These are phyloP conservation scores for Arthrobotrys megalospora DNA, from an alignment of 2,329 filamentous ascomycete genomes.

Conservation along the genomic window DNA sequence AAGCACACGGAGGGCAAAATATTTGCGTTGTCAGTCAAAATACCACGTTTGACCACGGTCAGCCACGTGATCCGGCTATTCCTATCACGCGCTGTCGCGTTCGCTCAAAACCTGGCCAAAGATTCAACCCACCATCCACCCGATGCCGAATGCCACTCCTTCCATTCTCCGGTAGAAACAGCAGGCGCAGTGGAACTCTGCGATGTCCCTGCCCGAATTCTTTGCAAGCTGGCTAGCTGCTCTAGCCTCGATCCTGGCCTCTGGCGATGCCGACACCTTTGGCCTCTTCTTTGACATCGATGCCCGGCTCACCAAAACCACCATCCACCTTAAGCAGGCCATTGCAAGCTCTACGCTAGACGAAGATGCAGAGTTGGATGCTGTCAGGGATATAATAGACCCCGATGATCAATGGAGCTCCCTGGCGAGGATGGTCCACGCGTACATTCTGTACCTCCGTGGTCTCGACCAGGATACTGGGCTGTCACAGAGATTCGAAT, in stretches of 20 bases:
- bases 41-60: not conserved
- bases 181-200: not conserved
- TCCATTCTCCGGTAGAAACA: not conserved
- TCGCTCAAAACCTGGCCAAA: not conserved
- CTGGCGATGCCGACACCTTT: constrained; percentile 32
- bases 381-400: constrained; percentile 39
- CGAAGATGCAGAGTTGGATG: constrained; percentile 44
- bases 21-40: not conserved
- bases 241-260: constrained; percentile 36
- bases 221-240: constrained; percentile 40
- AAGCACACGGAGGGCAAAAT: no score
- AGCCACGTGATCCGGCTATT: constrained; percentile 12
- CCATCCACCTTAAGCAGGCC: constrained; percentile 34
- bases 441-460: constrained; percentile 56
- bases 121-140: not conserved
- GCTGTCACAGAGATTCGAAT: constrained; percentile 41
- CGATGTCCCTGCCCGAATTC: constrained; percentile 23
- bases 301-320: constrained; percentile 41
- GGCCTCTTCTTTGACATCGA: constrained; percentile 48
- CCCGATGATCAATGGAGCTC: constrained; percentile 58
- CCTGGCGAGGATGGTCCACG: constrained; percentile 51
- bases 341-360: constrained; percentile 2
- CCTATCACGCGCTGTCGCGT: not conserved
- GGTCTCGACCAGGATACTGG: constrained; percentile 25
- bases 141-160: not conserved